Conservation (phyloP, 352 stramenopile genomes). For the Blastocystis sp. region DNA sequence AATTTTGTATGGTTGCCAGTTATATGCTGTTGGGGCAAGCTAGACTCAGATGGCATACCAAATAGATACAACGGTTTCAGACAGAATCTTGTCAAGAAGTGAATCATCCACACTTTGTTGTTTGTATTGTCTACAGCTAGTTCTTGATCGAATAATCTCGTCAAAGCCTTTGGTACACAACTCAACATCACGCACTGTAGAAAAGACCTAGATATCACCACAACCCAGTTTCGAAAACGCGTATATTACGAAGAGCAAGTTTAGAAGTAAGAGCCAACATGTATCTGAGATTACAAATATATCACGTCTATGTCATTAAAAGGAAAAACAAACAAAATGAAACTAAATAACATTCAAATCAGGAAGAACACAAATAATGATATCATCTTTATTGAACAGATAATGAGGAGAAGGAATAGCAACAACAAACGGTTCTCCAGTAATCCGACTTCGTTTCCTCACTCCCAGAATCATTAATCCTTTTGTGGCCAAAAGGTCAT, state of each 20-base stretch:
- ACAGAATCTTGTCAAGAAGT: constrained; percentile 29
- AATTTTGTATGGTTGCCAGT: constrained; percentile 63
- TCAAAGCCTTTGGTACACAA: constrained; percentile 10
- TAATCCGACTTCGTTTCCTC: not conserved
- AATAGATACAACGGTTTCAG: constrained; percentile 8
- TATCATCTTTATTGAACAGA: constrained; percentile 46
- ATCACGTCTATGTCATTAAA: no score
- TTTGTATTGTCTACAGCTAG: constrained; percentile 10
- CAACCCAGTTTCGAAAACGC: no score
- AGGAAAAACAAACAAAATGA: not conserved
- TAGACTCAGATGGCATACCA: not conserved
- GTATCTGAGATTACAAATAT: not conserved
- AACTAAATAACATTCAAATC: constrained; percentile 3
- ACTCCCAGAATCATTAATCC: constrained; percentile 56
- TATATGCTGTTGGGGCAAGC: constrained; percentile 48
- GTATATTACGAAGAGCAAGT: not conserved
- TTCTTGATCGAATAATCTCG: constrained; percentile 31
- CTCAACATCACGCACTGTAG: constrained; percentile 28
- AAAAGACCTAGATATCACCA: not conserved
- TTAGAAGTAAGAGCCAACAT: not conserved
- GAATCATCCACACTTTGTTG: not conserved
- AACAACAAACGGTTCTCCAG: constrained; percentile 34
- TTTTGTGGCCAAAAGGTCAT: constrained; percentile 12
- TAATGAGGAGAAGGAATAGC: not conserved
- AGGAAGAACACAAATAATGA: constrained; percentile 54